Conservation (phyloP, 805 yeast species). For the Debaryomyces hansenii region DNA sequence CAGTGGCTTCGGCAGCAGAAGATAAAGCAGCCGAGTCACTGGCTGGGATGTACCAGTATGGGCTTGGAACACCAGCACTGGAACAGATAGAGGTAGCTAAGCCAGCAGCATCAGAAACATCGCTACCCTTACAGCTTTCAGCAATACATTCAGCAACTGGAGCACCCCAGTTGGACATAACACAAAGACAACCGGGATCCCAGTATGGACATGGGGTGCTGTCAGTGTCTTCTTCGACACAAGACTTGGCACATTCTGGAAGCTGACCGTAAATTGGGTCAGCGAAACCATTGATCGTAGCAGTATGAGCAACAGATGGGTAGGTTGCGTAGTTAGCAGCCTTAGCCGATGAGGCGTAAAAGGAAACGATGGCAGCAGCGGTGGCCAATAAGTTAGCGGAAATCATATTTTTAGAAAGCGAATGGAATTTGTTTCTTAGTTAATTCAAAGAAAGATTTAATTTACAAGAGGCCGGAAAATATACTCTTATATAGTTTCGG, state of each 20-base stretch:
- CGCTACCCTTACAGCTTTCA: slow-evolving; percentile 32
- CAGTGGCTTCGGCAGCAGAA: slow-evolving; percentile 13
- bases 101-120: slow-evolving; percentile 25
- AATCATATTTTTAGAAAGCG: background rate
- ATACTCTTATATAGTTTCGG: too few species aligned
- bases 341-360: slow-evolving; percentile 5
- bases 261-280: slow-evolving; percentile 33
- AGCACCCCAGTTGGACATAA: slow-evolving; percentile 35
- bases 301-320: slow-evolving; percentile 38
- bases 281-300: slow-evolving; percentile 44
- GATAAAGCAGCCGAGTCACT: slow-evolving; percentile 27
- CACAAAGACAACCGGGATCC: slow-evolving; percentile 49
- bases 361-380: slow-evolving; percentile 7
- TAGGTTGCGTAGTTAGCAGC: slow-evolving; percentile 27
- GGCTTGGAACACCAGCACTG: slow-evolving; percentile 32
- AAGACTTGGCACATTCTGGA: slow-evolving; percentile 37
- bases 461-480: too few species aligned
- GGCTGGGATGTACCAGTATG: slow-evolving; percentile 31
- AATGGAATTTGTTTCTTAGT: background rate
- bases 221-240: slow-evolving; percentile 32
- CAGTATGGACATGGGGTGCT: slow-evolving; percentile 46
- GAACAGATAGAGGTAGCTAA: slow-evolving; percentile 34
- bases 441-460: background rate
- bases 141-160: slow-evolving; percentile 40
- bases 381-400: slow-evolving; percentile 8